phyloP scores from a whole-genome alignment of 129 eudicot genomes.

The Chrysanthemum makinoi region DNA sequence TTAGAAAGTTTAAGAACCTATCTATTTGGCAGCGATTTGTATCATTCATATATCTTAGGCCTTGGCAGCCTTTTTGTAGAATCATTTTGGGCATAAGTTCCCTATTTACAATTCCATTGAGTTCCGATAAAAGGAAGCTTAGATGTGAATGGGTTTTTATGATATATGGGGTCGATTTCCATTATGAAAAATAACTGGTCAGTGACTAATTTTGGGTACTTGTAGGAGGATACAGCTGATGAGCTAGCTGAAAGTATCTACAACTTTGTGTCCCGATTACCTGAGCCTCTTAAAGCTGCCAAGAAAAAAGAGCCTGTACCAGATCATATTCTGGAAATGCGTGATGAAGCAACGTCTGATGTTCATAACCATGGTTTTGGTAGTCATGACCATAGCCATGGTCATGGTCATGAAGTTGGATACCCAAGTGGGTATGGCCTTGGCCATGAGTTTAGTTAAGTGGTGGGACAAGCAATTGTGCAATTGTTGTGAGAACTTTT shows the following conservation, averaged over 20 bases:
- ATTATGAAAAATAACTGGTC: not conserved
- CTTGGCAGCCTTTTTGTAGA: not conserved
- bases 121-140: not conserved
- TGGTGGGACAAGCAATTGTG: not conserved
- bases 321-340: slow-evolving; percentile 47
- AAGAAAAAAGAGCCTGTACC: slow-evolving; percentile 60
- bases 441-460: slow-evolving; percentile 35
- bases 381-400: slow-evolving; percentile 36
- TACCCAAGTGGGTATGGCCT: slow-evolving; percentile 35
- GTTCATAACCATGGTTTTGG: slow-evolving; percentile 42
- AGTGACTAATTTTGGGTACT: slow-evolving; percentile 1
- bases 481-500: not conserved
- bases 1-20: not conserved
- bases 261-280: slow-evolving; percentile 61
- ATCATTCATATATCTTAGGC: not conserved
- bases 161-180: slow-evolving; percentile 11
- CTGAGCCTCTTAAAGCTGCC: slow-evolving; percentile 42
- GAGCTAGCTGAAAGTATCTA: slow-evolving; percentile 62
- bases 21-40: not conserved
- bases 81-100: not conserved
- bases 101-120: not conserved
- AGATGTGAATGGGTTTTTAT: not conserved
- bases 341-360: slow-evolving; percentile 38
- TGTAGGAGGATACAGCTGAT: slow-evolving; percentile 65
- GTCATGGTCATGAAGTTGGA: slow-evolving; percentile 36